Conservation (phyloP, 495 filamentous ascomycete genomes). For the Lichina pygmaea region DNA sequence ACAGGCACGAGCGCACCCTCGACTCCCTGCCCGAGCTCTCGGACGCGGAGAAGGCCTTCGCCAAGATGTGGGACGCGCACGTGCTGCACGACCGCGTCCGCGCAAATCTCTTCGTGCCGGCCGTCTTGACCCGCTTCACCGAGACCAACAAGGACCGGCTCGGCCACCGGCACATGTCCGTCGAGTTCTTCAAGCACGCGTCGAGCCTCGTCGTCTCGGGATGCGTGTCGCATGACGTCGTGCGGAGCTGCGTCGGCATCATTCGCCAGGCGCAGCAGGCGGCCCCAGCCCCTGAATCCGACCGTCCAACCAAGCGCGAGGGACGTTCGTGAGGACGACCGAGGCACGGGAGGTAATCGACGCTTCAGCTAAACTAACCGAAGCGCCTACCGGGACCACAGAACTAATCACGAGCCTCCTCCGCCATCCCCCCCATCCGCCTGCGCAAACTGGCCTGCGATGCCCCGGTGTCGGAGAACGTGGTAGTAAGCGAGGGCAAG, state of each 20-base stretch:
- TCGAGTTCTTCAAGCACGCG: slow-evolving; percentile 5
- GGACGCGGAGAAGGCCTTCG: slow-evolving; percentile 6
- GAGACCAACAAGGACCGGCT: slow-evolving; percentile 2
- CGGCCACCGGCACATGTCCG: not conserved
- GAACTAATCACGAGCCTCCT: too few species aligned
- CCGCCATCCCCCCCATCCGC: too few species aligned
- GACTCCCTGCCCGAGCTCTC: slow-evolving; percentile 3
- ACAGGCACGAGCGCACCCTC: slow-evolving; percentile 6
- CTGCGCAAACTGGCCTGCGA: not conserved
- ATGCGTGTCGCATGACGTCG: not conserved
- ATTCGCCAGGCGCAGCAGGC: not conserved
- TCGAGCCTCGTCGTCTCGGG: slow-evolving; percentile 1
- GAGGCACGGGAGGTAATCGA: too few species aligned
- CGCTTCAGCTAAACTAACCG: too few species aligned
- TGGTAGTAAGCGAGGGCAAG: not conserved
- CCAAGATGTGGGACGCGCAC: slow-evolving; percentile 6
- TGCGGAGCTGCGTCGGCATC: not conserved
- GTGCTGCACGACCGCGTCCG: slow-evolving; percentile 6
- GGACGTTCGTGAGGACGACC: too few species aligned
- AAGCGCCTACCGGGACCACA: too few species aligned
- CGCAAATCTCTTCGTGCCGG: slow-evolving; percentile 1
- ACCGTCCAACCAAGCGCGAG: too few species aligned
- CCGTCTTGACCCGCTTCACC: slow-evolving; percentile 8
- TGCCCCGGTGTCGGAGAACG: not conserved
- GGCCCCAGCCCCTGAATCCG: too few species aligned